phyloP scores from a whole-genome alignment of 2,329 filamentous ascomycete genomes.

The Penicillium sp. region DNA sequence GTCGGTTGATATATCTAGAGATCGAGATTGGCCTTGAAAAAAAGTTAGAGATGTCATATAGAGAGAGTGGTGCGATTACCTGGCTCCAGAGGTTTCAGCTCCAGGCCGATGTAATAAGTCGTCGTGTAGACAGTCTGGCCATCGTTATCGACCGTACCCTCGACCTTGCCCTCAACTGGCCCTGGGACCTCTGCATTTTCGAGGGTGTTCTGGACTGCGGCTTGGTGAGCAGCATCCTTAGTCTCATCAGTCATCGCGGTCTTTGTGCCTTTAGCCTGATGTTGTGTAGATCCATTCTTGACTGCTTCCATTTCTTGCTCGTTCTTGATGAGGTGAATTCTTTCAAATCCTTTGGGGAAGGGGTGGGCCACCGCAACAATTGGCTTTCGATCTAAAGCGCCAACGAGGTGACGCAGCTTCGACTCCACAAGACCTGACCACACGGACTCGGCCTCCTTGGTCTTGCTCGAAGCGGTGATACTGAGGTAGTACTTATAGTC shows the following conservation, averaged over 20 bases:
- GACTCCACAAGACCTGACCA: conserved; percentile 95
- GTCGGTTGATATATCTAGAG: conserved; percentile 64
- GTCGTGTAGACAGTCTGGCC: conserved; percentile 72
- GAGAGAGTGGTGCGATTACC: conserved; percentile 52
- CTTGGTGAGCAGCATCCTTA: conserved; percentile 51
- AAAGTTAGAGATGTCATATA: conserved; percentile 33
- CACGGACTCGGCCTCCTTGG: conserved; percentile 77
- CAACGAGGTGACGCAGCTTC: conserved; percentile 82
- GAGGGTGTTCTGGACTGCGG: conserved; percentile 49
- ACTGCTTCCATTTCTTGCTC: conserved; percentile 63
- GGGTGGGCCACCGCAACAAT: conserved; percentile 82
- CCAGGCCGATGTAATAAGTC: conserved; percentile 90
- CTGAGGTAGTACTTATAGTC: conserved; percentile 96
- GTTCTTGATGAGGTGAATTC: conserved; percentile 68
- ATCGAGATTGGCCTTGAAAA: conserved; percentile 45
- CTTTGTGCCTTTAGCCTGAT: conserved; percentile 56
- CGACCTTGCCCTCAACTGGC: conserved; percentile 33
- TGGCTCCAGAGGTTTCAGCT: conserved; percentile 69
- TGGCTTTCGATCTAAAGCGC: conserved; percentile 75
- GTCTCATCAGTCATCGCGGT: conserved; percentile 54
- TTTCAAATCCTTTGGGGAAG: conserved; percentile 89
- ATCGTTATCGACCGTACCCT: conserved; percentile 33
- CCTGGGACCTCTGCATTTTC: conserved; percentile 43
- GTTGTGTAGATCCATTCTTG: conserved; percentile 61
- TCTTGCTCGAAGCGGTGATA: conserved; percentile 77